Conservation (phyloP, 495 filamentous ascomycete genomes). For the Clohesyomyces aquaticus region DNA sequence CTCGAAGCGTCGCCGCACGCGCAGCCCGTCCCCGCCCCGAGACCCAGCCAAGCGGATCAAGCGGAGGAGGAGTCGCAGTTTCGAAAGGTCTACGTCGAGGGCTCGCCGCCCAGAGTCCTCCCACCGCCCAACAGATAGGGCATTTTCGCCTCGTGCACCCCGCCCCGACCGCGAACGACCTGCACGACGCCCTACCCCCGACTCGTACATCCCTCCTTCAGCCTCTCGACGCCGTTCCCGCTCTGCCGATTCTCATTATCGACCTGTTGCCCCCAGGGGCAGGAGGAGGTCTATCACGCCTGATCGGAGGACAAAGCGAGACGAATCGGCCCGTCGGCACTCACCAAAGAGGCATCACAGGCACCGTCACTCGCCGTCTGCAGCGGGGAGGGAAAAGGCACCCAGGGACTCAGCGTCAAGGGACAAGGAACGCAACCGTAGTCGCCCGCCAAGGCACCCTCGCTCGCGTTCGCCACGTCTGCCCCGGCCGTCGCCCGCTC, state of each 20-base stretch:
- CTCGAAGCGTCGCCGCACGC: slow-evolving; percentile 42
- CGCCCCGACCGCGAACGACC: slow-evolving; percentile 39
- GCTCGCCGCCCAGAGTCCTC: slow-evolving; percentile 30
- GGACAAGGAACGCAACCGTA: slow-evolving; percentile 24
- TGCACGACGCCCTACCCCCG: slow-evolving; percentile 35
- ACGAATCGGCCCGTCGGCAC: slow-evolving; percentile 33
- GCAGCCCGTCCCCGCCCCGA: slow-evolving; percentile 37
- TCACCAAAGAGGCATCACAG: slow-evolving; percentile 32
- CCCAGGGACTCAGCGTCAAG: slow-evolving; percentile 18
- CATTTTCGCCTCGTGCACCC: slow-evolving; percentile 39
- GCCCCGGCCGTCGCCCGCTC: slow-evolving; percentile 23
- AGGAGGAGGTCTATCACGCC: slow-evolving; percentile 35
- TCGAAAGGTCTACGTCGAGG: slow-evolving; percentile 37
- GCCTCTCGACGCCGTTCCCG: slow-evolving; percentile 40
- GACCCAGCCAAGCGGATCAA: slow-evolving; percentile 35
- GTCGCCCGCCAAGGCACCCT: slow-evolving; percentile 12
- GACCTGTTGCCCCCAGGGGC: slow-evolving; percentile 23
- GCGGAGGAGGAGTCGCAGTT: slow-evolving; percentile 42
- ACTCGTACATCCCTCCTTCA: slow-evolving; percentile 39
- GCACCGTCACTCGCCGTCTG: slow-evolving; percentile 31
- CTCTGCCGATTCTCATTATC: slow-evolving; percentile 43
- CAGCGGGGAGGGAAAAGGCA: slow-evolving; percentile 25
- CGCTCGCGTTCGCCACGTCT: slow-evolving; percentile 37
- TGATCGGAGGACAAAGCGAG: slow-evolving; percentile 32
- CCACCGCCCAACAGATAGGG: slow-evolving; percentile 35